Evolutionary conservation across 768 basidiomycete species (phyloP).

Genomic region (Pleurotus ostreatus): DNA sequence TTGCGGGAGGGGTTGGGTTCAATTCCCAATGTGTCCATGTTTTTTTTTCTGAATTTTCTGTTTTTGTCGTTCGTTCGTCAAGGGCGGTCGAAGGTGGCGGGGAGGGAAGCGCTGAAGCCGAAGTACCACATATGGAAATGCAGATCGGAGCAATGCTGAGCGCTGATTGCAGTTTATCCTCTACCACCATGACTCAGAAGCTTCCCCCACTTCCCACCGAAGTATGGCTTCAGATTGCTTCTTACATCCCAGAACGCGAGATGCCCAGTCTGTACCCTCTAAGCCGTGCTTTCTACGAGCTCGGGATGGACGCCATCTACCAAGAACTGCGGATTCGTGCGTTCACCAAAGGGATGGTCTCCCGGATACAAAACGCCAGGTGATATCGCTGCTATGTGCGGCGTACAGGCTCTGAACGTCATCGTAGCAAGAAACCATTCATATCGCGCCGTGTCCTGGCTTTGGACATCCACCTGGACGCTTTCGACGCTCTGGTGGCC

Average conservation of each 20-base stretch:
- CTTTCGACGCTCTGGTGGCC: no score
- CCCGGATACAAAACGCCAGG: no score
- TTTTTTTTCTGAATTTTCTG: neutral
- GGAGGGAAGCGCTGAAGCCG: no score
- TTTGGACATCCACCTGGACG: no score
- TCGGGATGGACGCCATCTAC: neutral
- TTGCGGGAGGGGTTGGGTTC: conserved; percentile 25
- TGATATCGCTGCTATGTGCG: no score
- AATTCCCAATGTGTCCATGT: conserved; percentile 25
- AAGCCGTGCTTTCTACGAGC: neutral
- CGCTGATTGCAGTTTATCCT: neutral
- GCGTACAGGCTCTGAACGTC: no score
- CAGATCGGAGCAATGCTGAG: neutral
- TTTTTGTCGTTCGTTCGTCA: no score
- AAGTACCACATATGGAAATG: no score
- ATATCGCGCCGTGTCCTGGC: no score
- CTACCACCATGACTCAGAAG: neutral
- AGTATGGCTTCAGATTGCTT: conserved; percentile 18
- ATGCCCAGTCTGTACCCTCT: neutral
- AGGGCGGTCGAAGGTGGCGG: no score
- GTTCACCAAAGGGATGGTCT: neutral
- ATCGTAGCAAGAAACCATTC: no score
- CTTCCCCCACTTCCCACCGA: conserved; percentile 14
- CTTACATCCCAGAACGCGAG: conserved; percentile 1
- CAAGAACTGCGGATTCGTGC: neutral